Base-by-base conservation (phyloP, 495 filamentous ascomycete genomes). In the Xylaria bambusicola region DNA sequence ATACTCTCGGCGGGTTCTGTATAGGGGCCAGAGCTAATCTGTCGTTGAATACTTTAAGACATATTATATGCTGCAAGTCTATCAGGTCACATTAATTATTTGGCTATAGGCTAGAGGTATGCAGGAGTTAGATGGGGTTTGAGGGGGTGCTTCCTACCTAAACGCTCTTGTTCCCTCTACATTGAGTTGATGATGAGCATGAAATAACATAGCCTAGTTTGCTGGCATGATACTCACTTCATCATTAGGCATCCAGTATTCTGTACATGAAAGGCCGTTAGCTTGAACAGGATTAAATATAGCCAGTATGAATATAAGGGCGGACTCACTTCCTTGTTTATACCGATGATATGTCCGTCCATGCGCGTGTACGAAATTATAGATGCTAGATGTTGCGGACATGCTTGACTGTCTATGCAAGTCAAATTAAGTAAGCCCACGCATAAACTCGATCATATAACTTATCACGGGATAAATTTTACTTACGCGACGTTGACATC, bases 11-110 rank as follows among this genome's bases (percentile, higher is more conserved):
- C 13, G 62, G 62, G 2, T 56, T 26, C 18, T 52, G 42, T 3
- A 64, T 31, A 2, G 62, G 62, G n/a, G 62, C 62, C 7, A 60
- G 57, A 12, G 48, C 40, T 42, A 61, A 57, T 77, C 93, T 69
- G 92, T 88, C n/a, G 91, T 92, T 68, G 87, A 95, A 75, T 82
- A 93, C 74, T 86, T 89, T 60, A 89, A 88, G 23, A 84, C 86
- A 48, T 92, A 95, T 82, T 91, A 92, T 68, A 88, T 93, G 57
- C 72, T 95, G 62, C 77, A 64, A 53, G 57, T 64, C 62, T 64
- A 70, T 40, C 73, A 66, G 8, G 17, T 18, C 24, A 1, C 3
- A n/a, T 54, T n/a, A 54, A 31, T 6, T 8, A 38, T 15, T 9
- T 38, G 17, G n/a, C n/a, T n/a, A n/a, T n/a, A n/a, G n/a, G n/a